Base-by-base conservation (phyloP, 495 filamentous ascomycete species). In the Penicillium psychrofluorescens region DNA sequence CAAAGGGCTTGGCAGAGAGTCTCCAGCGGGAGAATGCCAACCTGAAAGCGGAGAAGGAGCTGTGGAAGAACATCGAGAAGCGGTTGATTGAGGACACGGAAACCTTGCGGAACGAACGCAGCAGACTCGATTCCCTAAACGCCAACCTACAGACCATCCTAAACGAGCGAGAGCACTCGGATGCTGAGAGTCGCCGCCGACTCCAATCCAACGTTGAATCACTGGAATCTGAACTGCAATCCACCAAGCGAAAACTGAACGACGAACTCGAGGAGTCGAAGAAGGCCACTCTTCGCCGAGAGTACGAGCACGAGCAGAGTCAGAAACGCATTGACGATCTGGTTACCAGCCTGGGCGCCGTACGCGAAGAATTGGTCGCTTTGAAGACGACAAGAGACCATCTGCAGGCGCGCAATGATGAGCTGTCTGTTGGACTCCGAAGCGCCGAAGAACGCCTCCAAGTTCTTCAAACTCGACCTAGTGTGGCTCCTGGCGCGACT, bases 241-340 rank as follows among this genome's bases (percentile, higher is more conserved):
- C 76, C 6, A 86, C 83, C 0, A 95, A 94, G 55, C 81, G 85
- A 6, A 94, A 90, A 58, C 77, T 96, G 7, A 79, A 83, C 12
- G 84, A 90, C 30, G 88, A 95, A 56, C 60, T 83, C 2, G 91
- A 96, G 46, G 88, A 90, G 40, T 74, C 74, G 13, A 88, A 88
- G 67, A 90, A 90, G 49, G 69, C 80, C 2, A 69, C 83, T 36
- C 66, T 90, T 36, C 81, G 90, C 29, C 87, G 89, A 49, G 91
- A 97, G 54, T 95, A 86, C 53, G 90, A 97, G 39, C 72, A 81
- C 36, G 81, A 88, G 44, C 88, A 95, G 54, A 83, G 70, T 40
- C 89, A 90, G 59, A 90, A 86, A 61, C 75, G 84, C 36, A 90
- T 96, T 45, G 89, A 97, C 51, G 92, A 97, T 53, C 75, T 97